phyloP scores from a whole-genome alignment of 2,329 filamentous ascomycete genomes.

The Boeremia lycopersici region DNA sequence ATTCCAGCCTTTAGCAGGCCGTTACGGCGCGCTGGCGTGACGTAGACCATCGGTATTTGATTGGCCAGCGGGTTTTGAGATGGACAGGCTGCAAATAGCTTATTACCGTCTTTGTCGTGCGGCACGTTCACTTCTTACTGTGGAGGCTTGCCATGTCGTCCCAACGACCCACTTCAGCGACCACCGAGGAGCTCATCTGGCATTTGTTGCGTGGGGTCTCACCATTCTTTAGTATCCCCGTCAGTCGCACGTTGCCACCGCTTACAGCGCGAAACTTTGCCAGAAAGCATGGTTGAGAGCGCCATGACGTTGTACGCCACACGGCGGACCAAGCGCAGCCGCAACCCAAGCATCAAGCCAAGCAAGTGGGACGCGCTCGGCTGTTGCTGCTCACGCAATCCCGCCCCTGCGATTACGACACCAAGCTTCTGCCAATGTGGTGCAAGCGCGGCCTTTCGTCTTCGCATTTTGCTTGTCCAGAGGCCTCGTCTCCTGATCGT shows the following conservation, averaged over 20 bases:
- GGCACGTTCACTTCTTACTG: not conserved
- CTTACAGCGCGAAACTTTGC: too few species aligned
- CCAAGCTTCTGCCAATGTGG: slow-evolving; percentile 25
- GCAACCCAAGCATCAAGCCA: slow-evolving; percentile 17
- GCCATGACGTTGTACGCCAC: slow-evolving; percentile 17
- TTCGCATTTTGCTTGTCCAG: slow-evolving; percentile 13
- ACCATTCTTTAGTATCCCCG: slow-evolving; percentile 6
- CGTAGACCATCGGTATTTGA: slow-evolving; percentile 11
- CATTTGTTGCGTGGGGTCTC: not conserved
- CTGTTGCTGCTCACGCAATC: slow-evolving; percentile 9
- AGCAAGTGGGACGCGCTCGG: slow-evolving; percentile 10
- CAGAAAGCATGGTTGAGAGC: not conserved
- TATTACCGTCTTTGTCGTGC: not conserved
- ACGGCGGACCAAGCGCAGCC: slow-evolving; percentile 6
- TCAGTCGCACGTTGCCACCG: not conserved
- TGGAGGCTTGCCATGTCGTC: not conserved
- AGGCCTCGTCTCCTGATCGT: slow-evolving; percentile 5
- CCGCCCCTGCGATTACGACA: slow-evolving; percentile 15
- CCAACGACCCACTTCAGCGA: not conserved
- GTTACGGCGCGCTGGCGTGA: slow-evolving; percentile 12
- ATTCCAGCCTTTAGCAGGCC: slow-evolving; percentile 2
- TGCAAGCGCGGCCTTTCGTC: slow-evolving; percentile 4
- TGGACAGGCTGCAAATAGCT: not conserved
- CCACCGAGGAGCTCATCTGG: not conserved
- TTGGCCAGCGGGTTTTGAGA: not conserved